Evolutionary conservation across 129 eudicot species (phyloP).

Genomic region (Chrysanthemum seticuspe): DNA sequence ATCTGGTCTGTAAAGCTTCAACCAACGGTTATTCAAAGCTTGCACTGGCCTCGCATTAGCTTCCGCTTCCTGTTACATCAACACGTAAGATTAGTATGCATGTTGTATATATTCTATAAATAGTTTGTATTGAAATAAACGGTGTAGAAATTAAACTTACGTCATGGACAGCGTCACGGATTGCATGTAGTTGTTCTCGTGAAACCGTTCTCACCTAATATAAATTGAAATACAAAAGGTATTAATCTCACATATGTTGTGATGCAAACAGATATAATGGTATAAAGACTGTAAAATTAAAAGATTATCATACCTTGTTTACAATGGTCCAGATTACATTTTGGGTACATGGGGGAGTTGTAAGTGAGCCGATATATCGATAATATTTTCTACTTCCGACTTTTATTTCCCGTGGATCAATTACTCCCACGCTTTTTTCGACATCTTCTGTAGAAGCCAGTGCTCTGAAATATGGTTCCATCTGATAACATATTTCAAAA

Average conservation of each 20-base stretch:
- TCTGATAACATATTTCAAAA: slow-evolving; percentile 1
- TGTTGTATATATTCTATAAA: background rate
- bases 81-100: too few relatives aligned
- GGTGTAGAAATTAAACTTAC: slow-evolving; percentile 29
- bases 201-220: slow-evolving; percentile 53
- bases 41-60: slow-evolving; percentile 54
- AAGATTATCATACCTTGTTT: slow-evolving; percentile 21
- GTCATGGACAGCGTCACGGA: slow-evolving; percentile 54
- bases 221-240: background rate
- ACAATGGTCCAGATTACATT: slow-evolving; percentile 38
- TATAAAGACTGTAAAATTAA: background rate
- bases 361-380: slow-evolving; percentile 40
- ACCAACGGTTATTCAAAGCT: slow-evolving; percentile 32
- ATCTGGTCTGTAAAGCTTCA: slow-evolving; percentile 36
- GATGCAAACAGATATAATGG: too few relatives aligned
- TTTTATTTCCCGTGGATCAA: slow-evolving; percentile 19
- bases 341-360: slow-evolving; percentile 35
- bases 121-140: too few relatives aligned
- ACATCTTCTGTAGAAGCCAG: slow-evolving; percentile 5
- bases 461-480: slow-evolving; percentile 29
- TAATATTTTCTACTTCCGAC: slow-evolving; percentile 26
- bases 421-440: slow-evolving; percentile 9
- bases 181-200: slow-evolving; percentile 36
- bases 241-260: background rate
- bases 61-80: slow-evolving; percentile 30